Percentiles rank a stretch among this genome's conserved stretches.
These are phyloP conservation scores for Colletotrichum plurivorum DNA, from an alignment of 2,329 filamentous ascomycete genomes.

Conservation along the genomic window DNA sequence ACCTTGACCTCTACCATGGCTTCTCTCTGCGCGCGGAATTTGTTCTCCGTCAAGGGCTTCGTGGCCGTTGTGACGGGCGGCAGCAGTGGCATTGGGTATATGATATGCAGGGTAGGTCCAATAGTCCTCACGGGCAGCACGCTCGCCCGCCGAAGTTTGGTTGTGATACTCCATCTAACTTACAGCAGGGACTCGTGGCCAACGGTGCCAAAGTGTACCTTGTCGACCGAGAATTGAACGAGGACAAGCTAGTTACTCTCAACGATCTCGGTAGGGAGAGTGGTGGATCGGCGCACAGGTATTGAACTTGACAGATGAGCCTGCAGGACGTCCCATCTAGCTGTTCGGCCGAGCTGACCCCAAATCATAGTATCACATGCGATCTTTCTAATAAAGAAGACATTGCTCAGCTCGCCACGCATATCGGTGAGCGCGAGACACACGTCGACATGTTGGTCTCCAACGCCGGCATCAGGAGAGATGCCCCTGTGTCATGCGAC, in stretches of 20 bases:
- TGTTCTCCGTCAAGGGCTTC: conserved; percentile 48
- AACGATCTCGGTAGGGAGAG: conserved; percentile 3
- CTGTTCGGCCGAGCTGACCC: no score
- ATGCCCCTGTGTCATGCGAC: conserved; percentile 56
- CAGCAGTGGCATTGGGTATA: conserved; percentile 60
- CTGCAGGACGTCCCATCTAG: no score
- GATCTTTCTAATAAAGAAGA: not conserved
- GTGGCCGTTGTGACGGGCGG: conserved; percentile 54
- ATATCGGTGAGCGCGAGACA: not conserved
- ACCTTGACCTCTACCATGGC: not conserved
- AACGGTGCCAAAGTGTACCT: conserved; percentile 19
- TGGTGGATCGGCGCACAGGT: not conserved
- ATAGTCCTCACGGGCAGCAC: no score
- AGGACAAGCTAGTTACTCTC: not conserved
- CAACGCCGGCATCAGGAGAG: conserved; percentile 12
- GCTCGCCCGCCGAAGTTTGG: no score
- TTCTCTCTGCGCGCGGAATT: not conserved
- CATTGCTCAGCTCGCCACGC: not conserved
- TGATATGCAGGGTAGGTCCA: conserved; percentile 57
- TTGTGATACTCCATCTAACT: no score
- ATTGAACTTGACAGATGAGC: no score
- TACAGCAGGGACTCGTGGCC: not conserved
- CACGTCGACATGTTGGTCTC: conserved; percentile 5
- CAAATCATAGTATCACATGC: not conserved
- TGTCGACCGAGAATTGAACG: not conserved